A percentile compares a stretch with the other conserved stretches of the same genome.
These are phyloP conservation scores for Acanthochlamys bracteata DNA, from an alignment of 106 monocot species.

Conservation along the genomic window DNA sequence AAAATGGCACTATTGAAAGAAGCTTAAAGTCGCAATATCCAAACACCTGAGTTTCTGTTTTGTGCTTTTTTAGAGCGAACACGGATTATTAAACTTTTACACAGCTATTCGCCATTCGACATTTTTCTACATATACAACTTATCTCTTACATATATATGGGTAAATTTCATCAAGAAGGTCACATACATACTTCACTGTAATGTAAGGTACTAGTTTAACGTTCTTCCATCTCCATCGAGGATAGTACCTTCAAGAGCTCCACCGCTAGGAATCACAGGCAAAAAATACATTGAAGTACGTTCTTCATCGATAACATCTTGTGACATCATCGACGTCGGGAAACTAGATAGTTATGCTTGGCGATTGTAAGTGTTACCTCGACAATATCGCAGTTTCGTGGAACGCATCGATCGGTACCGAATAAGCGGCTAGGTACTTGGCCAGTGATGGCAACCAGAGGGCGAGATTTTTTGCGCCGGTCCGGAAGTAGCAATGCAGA, in stretches of 20 bases:
- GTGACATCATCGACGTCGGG: constrained; percentile 78
- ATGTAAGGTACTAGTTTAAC: constrained; percentile 20
- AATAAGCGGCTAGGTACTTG: constrained; percentile 91
- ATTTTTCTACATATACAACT: too few relatives aligned
- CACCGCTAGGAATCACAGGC: constrained; percentile 91
- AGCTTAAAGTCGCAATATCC: too few relatives aligned
- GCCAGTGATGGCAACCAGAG: constrained; percentile 85
- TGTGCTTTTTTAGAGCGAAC: too few relatives aligned
- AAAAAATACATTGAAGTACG: too few relatives aligned
- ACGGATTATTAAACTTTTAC: too few relatives aligned
- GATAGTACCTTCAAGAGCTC: constrained; percentile 75
- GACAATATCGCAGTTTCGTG: constrained; percentile 86
- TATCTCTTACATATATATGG: too few relatives aligned
- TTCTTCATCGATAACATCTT: constrained; percentile 52
- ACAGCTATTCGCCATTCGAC: too few relatives aligned
- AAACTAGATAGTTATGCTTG: constrained; percentile 84
- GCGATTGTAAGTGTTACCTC: constrained; percentile 87
- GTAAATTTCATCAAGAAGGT: too few relatives aligned
- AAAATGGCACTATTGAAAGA: too few relatives aligned
- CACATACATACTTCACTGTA: too few relatives aligned
- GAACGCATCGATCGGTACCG: constrained; percentile 85
- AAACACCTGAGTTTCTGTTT: too few relatives aligned
- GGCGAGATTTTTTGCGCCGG: constrained; percentile 94
- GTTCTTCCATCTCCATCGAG: constrained; percentile 81
- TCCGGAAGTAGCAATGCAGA: constrained; percentile 92